Evolutionary conservation across 306 rosid species (phyloP).

Genomic region (Sicyos edulis): DNA sequence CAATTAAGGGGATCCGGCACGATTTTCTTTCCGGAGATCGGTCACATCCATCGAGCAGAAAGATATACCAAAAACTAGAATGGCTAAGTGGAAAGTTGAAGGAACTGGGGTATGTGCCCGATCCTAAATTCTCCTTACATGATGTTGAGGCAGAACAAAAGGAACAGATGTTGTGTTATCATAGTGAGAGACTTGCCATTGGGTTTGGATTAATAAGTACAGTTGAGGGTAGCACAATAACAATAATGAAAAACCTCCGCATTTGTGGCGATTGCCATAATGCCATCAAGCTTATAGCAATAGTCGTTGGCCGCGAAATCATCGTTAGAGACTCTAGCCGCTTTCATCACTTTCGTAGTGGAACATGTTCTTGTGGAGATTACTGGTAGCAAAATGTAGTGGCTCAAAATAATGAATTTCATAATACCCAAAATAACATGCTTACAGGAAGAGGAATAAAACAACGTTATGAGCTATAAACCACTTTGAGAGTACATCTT

Average conservation of each 20-base stretch:
- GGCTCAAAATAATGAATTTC: background rate
- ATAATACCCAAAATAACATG: background rate
- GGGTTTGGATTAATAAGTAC: conserved; percentile 64
- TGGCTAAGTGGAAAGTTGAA: conserved; percentile 61
- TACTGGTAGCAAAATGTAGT: conserved; percentile 26
- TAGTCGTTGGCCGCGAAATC: conserved; percentile 22
- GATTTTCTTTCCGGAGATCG: conserved; percentile 57
- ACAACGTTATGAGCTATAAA: background rate
- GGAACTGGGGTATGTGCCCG: conserved; percentile 67
- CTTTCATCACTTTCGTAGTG: conserved; percentile 31
- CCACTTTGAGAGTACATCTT: conserved; percentile 1
- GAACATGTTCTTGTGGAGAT: conserved; percentile 34
- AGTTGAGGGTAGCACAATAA: conserved; percentile 47
- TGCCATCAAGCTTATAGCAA: conserved; percentile 27
- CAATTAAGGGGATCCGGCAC: conserved; percentile 45
- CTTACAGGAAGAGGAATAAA: background rate
- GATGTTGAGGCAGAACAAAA: conserved; percentile 67
- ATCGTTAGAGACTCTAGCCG: conserved; percentile 33
- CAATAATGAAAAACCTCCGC: conserved; percentile 44
- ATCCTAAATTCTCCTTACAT: conserved; percentile 52
- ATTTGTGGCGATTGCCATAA: conserved; percentile 32
- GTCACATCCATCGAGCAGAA: conserved; percentile 45
- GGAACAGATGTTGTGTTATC: conserved; percentile 58
- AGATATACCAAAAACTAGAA: conserved; percentile 45
- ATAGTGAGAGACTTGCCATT: conserved; percentile 73